These are phyloP conservation scores for Annulohypoxylon truncatum DNA, from an alignment of 2,329 filamentous ascomycete genomes.

Conservation along the genomic window DNA sequence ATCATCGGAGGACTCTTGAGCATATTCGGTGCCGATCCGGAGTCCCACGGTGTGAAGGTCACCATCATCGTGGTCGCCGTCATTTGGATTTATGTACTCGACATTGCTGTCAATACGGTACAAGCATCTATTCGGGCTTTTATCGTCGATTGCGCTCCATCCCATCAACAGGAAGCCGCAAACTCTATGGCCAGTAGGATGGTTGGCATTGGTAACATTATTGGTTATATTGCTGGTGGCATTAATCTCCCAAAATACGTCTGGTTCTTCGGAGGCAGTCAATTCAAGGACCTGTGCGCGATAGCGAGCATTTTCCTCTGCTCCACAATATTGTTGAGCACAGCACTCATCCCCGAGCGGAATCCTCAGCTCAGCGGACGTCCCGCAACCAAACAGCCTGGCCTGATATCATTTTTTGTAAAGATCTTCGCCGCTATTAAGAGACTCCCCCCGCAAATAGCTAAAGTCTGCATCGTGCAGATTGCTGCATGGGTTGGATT, in stretches of 20 bases:
- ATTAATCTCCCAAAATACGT: conserved; percentile 79
- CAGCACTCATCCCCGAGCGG: conserved; percentile 76
- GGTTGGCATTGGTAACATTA: conserved; percentile 88
- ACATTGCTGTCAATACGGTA: conserved; percentile 95
- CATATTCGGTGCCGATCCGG: conserved; percentile 76
- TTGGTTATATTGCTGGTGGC: conserved; percentile 90
- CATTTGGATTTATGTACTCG: conserved; percentile 86
- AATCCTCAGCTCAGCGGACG: conserved; percentile 81
- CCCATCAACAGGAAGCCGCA: conserved; percentile 91
- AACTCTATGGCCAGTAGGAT: conserved; percentile 95
- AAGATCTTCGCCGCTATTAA: conserved; percentile 81
- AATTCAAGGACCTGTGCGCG: conserved; percentile 92
- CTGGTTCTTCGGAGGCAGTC: conserved; percentile 84
- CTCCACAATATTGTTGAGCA: conserved; percentile 77
- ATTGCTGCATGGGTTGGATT: conserved; percentile 94
- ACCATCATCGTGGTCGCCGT: conserved; percentile 83
- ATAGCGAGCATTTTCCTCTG: conserved; percentile 81
- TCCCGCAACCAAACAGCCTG: conserved; percentile 68
- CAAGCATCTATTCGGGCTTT: conserved; percentile 93
- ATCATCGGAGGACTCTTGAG: conserved; percentile 74
- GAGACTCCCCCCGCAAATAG: conserved; percentile 83
- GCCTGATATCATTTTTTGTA: conserved; percentile 82
- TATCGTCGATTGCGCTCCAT: conserved; percentile 91
- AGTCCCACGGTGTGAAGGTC: conserved; percentile 72
- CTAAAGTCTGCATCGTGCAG: conserved; percentile 83